Evolutionary conservation across 2,329 filamentous ascomycete species (phyloP).

Genomic region (Alternaria brassicicola): DNA sequence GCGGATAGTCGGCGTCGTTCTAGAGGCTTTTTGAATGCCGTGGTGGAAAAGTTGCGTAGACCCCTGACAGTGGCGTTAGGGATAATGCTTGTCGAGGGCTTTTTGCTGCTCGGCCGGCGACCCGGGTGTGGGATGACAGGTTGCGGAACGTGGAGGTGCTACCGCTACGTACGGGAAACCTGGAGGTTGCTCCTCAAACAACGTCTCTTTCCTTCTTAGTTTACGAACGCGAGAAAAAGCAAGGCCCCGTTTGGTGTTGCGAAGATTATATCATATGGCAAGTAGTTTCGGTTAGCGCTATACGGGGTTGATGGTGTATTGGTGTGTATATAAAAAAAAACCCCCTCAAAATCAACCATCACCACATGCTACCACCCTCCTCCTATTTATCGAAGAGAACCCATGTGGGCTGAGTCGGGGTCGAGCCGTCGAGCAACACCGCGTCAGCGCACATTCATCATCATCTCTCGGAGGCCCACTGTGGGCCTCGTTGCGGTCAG

Average conservation of each 20-base stretch:
- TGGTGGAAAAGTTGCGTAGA: background rate
- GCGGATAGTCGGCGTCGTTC: background rate
- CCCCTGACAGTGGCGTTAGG: background rate
- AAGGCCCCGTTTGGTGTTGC: background rate
- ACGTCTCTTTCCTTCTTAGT: background rate
- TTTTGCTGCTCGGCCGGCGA: background rate
- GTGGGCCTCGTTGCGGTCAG: background rate
- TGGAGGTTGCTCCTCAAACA: background rate
- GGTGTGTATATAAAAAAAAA: background rate
- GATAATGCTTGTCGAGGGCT: slow-evolving; percentile 7
- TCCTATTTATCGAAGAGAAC: slow-evolving; percentile 1
- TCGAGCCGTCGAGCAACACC: background rate
- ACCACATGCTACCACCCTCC: background rate
- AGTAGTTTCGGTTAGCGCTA: background rate
- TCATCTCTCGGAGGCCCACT: slow-evolving; percentile 6
- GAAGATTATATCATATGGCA: background rate
- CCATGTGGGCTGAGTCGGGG: background rate
- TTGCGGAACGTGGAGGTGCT: slow-evolving; percentile 1
- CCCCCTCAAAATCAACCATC: background rate
- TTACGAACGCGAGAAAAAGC: background rate
- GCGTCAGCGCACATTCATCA: slow-evolving; percentile 1
- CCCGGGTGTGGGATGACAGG: background rate
- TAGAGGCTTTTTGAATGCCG: background rate
- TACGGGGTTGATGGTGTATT: background rate
- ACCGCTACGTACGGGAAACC: background rate